These are phyloP conservation scores for Xylaria sp. DNA, from an alignment of 2,329 filamentous ascomycete species.

Conservation along the genomic window DNA sequence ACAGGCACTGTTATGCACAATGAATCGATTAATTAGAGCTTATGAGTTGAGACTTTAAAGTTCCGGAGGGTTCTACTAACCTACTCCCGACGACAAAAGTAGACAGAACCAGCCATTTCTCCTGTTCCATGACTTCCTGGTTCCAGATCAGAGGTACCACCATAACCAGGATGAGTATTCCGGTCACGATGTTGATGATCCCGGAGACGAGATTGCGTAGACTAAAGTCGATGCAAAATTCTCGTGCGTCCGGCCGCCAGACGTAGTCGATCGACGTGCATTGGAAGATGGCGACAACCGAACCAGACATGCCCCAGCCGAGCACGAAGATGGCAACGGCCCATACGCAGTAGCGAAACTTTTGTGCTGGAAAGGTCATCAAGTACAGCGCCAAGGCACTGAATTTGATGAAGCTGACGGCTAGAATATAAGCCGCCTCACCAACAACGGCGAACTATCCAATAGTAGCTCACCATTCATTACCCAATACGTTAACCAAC, in stretches of 20 bases:
- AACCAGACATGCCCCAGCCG: conserved; percentile 33
- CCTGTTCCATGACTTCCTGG: conserved; percentile 4
- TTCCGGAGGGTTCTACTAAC: conserved; percentile 15
- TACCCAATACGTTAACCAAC: neutral
- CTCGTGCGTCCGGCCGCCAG: conserved; percentile 22
- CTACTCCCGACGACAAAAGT: conserved; percentile 21
- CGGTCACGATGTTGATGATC: conserved; percentile 22
- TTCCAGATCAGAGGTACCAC: conserved; percentile 25
- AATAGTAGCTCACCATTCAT: conserved; percentile 14
- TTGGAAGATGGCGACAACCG: conserved; percentile 32
- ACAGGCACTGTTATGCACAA: conserved; percentile 21
- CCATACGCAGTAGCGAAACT: conserved; percentile 32
- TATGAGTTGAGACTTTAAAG: neutral
- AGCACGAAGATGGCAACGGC: conserved; percentile 16
- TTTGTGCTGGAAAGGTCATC: conserved; percentile 20
- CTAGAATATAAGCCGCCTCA: conserved; percentile 29
- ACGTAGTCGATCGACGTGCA: conserved; percentile 30
- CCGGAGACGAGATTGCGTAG: conserved; percentile 27
- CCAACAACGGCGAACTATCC: conserved; percentile 27
- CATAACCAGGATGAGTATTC: conserved; percentile 25
- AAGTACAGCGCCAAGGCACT: conserved; percentile 28
- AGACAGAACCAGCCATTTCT: conserved; percentile 25
- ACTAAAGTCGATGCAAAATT: conserved; percentile 23
- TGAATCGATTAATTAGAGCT: neutral
- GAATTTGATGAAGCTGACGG: conserved; percentile 32